Base-by-base conservation (phyloP, 2,329 filamentous ascomycete species). In the Colletotrichum magnum region DNA sequence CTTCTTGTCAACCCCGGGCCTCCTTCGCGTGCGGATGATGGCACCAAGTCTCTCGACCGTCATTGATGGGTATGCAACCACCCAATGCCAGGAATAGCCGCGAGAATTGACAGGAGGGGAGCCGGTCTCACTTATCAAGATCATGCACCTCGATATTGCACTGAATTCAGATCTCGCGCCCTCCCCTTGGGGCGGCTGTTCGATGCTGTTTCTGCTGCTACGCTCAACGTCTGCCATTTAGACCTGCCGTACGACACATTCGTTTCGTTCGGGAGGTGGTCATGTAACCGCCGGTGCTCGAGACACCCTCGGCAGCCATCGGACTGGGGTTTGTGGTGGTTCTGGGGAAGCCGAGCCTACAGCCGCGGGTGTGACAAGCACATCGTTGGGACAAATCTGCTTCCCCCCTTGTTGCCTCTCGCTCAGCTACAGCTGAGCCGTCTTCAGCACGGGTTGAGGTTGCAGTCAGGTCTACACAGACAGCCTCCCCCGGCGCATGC, bases 101-200 rank as follows among this genome's bases (percentile, higher is more conserved):
- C 26, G 16, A 16, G 18, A 28, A 59, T 21, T 57, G 43, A 39
- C 24, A 32, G 43, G 39, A 41, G 16, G 32, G 51, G 39, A 24
- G 10, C 15, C 28, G 28, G 64, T 61, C 45, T 69, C 57, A 64
- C 59, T 64, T 60, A 36, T 4, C 57, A 64, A 71, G 61, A 70
- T 71, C 61, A 70, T 71, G 66, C 69, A 70, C 61, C 13, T 54
- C 28, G 16, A 58, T 58, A 48, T 39, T 65, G 57, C 41, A 10
- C 32, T 21, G 28, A 36, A 61, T 28, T 58, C 56, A 70, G 66
- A 71, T 70, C 66, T 71, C 21, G 60, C 61, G 18, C 52, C 36
- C 50, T 43, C 13, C 36, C 28, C 47, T 24, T 16, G 18, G 41
- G 28, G n/a, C 32, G 32, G 9, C 24, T 45, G 32, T 26, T 58